A percentile compares a stretch with the other conserved stretches of the same genome.
Conservation (phyloP, 139 green algal species). For the Chlorella sp. region DNA sequence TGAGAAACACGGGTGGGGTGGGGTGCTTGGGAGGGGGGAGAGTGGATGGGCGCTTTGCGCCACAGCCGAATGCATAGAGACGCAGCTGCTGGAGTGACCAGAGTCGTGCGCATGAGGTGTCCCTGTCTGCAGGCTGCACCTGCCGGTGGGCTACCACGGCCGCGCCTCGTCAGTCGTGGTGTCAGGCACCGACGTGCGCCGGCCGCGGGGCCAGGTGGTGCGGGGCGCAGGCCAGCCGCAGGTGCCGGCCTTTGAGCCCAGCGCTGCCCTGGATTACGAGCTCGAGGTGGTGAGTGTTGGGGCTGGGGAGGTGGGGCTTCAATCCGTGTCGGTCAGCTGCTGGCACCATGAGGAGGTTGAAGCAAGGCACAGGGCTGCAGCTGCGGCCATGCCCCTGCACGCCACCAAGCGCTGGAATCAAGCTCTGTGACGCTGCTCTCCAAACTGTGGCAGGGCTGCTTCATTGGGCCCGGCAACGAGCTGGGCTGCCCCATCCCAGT, state of each 20-base stretch:
- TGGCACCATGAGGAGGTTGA: too few relatives aligned
- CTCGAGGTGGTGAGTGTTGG: slow-evolving; percentile 84
- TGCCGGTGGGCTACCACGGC: slow-evolving; percentile 95
- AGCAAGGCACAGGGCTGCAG: too few relatives aligned
- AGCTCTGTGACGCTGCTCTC: too few relatives aligned
- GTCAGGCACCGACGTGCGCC: slow-evolving; percentile 74
- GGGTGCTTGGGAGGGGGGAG: too few relatives aligned
- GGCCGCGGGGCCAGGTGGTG: slow-evolving; percentile 64
- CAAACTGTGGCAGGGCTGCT: slow-evolving; percentile 56
- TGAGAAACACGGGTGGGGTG: slow-evolving; percentile 29
- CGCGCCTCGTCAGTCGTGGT: slow-evolving; percentile 88
- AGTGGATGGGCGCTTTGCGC: too few relatives aligned
- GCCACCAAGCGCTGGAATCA: too few relatives aligned
- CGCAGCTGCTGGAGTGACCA: too few relatives aligned
- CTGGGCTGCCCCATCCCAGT: slow-evolving; percentile 71
- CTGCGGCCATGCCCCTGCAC: too few relatives aligned
- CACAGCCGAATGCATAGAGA: too few relatives aligned
- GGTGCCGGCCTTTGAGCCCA: slow-evolving; percentile 55
- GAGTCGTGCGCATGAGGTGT: neutral
- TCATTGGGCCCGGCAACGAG: slow-evolving; percentile 80
- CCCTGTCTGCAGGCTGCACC: slow-evolving; percentile 70
- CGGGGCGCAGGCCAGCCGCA: neutral
- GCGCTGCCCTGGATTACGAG: slow-evolving; percentile 85
- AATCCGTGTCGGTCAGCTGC: too few relatives aligned
- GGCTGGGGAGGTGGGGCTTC: too few relatives aligned